These are phyloP conservation scores for Pulveroboletus ravenelii DNA, from an alignment of 768 basidiomycete species.

Conservation along the genomic window DNA sequence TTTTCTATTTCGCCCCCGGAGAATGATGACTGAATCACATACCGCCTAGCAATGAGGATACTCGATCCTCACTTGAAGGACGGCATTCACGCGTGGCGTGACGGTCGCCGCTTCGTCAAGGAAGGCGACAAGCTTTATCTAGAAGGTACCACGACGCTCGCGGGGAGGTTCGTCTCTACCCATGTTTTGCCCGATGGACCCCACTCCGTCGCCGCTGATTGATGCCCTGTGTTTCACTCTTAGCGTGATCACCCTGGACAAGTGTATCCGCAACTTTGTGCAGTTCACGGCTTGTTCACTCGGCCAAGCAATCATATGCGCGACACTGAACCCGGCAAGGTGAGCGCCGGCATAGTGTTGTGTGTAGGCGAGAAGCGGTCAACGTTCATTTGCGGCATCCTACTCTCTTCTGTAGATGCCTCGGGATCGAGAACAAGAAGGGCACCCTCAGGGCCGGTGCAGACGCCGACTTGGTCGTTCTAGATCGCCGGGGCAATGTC, in stretches of 20 bases:
- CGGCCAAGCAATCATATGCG: conserved; percentile 80
- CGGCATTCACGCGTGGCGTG: conserved; percentile 85
- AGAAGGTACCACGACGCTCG: conserved; percentile 82
- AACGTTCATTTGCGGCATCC: neutral
- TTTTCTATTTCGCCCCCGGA: neutral
- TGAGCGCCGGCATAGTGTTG: conserved; percentile 28
- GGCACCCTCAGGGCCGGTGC: conserved; percentile 79
- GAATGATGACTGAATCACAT: neutral
- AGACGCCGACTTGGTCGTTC: conserved; percentile 79
- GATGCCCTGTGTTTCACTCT: neutral
- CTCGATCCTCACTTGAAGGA: conserved; percentile 81
- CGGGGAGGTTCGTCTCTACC: conserved; percentile 60
- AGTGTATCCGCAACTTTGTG: conserved; percentile 81
- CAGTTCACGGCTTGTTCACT: conserved; percentile 80
- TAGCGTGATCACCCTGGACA: conserved; percentile 78
- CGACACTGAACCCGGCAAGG: conserved; percentile 82
- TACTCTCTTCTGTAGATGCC: conserved; percentile 42
- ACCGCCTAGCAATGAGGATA: conserved; percentile 66
- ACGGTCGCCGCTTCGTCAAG: conserved; percentile 75
- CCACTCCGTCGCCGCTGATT: neutral
- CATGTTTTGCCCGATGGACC: neutral
- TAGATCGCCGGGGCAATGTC: conserved; percentile 63
- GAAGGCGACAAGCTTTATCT: conserved; percentile 76
- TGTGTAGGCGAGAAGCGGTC: too few relatives aligned
- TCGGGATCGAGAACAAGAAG: conserved; percentile 75